These are phyloP conservation scores for Fusarium pseudonygamai DNA, from an alignment of 2,329 filamentous ascomycete genomes.

Conservation along the genomic window DNA sequence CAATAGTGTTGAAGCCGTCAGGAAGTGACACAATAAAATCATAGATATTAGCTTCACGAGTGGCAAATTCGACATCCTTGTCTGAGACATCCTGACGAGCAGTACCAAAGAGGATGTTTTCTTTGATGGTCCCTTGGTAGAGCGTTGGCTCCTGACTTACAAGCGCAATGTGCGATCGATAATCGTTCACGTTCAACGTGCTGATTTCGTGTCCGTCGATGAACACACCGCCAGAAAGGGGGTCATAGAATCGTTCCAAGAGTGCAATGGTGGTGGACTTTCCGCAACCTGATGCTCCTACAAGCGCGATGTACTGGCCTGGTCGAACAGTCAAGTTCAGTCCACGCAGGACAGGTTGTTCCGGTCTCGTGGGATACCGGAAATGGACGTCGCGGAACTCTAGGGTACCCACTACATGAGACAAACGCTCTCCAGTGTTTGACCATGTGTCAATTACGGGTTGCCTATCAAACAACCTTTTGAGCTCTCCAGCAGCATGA, in stretches of 20 bases:
- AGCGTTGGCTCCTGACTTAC: conserved; percentile 95
- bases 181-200: conserved; percentile 83
- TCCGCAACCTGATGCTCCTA: conserved; percentile 93
- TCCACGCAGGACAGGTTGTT: conserved; percentile 90
- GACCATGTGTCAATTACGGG: conserved; percentile 86
- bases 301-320: conserved; percentile 86
- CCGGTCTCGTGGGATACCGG: conserved; percentile 89
- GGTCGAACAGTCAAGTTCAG: conserved; percentile 78
- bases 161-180: conserved; percentile 83
- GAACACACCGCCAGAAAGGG: conserved; percentile 79
- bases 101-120: conserved; percentile 87
- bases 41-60: conserved; percentile 90
- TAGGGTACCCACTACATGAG: conserved; percentile 76
- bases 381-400: conserved; percentile 96
- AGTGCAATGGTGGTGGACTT: conserved; percentile 94
- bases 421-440: not conserved
- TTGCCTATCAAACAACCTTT: conserved; percentile 82
- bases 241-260: conserved; percentile 94
- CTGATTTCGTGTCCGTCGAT: conserved; percentile 87
- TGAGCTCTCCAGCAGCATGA: conserved; percentile 81
- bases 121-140: conserved; percentile 90
- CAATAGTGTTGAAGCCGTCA: conserved; percentile 85
- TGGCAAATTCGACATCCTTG: conserved; percentile 77
- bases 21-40: conserved; percentile 89
- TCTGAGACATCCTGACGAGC: conserved; percentile 74